Base-by-base conservation (phyloP, 1,139 yeast species). In the Saccharomyces pastorianus region DNA sequence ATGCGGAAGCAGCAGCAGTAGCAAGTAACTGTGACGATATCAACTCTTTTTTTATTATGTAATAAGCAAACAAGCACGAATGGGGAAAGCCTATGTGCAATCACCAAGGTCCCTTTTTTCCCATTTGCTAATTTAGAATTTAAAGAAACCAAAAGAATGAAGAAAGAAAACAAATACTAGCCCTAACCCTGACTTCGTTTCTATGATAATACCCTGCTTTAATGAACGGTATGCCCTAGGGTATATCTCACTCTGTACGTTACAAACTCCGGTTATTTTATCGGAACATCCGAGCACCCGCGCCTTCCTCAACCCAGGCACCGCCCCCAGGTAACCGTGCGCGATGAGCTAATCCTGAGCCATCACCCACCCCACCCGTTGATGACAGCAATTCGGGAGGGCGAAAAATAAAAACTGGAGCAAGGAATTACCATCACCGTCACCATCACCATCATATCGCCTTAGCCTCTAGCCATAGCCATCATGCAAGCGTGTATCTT, bases 311-410 rank as follows among this genome's bases (percentile, higher is more conserved):
- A 38, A 38, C 44, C 44, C 44, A 38, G 44, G 4, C 44, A 38
- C 44, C 44, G 26, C 44, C 8, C 8, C 13, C 25, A 6, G 8
- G 6, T 25, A 20, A 9, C 44, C 44, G 44, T 38, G 25, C 13
- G 44, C 44, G 44, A 38, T 38, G 44, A 38, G 44, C 25, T 38
- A 38, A 17, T 20, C 44, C 44, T 38, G 44, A 38, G 44, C 25
- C 44, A 38, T 38, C 44, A 38, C 44, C 44, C 44, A 38, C 44
- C 44, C 44, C 44, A 38, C 44, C 44, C 44, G 44, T 17, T 38
- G 44, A 38, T 38, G 44, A 38, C 44, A 38, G 44, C 44, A 38
- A 38, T 38, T 38, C 44, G 44, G 44, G 25, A 38, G 44, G 25
- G 44, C 44, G 26, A 38, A 38, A 34, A 38, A 38, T 20, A 17